Evolutionary conservation across 1,284 basidiomycete genomes (phyloP), one percentile per base, ranked within the genome.

Genomic region (Cutaneotrichosporon sp.): DNA sequence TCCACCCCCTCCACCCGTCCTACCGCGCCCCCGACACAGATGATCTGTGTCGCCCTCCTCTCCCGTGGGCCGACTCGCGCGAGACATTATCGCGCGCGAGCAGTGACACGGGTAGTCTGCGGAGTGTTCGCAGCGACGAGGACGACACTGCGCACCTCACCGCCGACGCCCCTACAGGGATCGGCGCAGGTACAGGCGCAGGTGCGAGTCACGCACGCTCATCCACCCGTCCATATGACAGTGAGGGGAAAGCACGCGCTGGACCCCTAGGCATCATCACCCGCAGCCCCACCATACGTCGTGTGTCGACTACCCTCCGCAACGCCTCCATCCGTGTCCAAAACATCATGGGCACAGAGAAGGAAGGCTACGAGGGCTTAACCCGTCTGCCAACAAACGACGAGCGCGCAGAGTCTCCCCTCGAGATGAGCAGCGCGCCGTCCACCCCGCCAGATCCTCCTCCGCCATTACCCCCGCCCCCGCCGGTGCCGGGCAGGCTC

Each of bases 251-350:
- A 6, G 65, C 65, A 8, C 45, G 65, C 11, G n/a, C 11, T 16
- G 51, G 53, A 2, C 55, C 56, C 34, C 63, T 56, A 13, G 58
- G 58, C n/a, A 60, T 57, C 27, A 54, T 75, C 13, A 56, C 64
- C 10, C 68, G 75, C 49, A 65, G 64, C 13, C 69, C 72, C 2
- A 77, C 76, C 1, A 65, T 78, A 22, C 66, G 75, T 10, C 66
- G 66, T 3, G 72, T 78, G 13, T 72, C 72, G 14, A 65, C 64
- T 22, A 72, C 69, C 4, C 47, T 78, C 4, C 62, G 74, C 5
- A 69, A 70, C 54, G 76, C 76, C 1, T 92, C 90, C 34, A 78
- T 90, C 55, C 86, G 93, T 22, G 91, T 97, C 18, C 91, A 92
- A 38, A 59, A 59, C 54, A 59, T 65, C 53, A 87, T 86, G 38